phyloP scores from a whole-genome alignment of 1,284 basidiomycete species.

The Stereum hirsutum region DNA sequence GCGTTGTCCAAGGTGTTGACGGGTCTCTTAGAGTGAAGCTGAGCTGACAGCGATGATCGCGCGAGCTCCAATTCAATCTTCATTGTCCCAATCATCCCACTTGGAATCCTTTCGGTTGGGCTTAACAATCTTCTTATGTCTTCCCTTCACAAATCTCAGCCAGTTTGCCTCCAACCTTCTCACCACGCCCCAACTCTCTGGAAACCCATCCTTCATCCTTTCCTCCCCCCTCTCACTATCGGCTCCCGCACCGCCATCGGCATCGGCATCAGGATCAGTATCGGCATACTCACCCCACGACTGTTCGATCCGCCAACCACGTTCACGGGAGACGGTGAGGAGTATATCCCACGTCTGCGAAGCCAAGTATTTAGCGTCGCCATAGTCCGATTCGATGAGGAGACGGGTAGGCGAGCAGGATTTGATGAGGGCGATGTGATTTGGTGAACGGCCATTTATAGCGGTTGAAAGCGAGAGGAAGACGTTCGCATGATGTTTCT shows the following conservation, averaged over 20 bases:
- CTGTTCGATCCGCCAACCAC: slow-evolving; percentile 58
- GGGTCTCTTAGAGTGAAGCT: no score
- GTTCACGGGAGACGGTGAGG: slow-evolving; percentile 47
- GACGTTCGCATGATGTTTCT: slow-evolving; percentile 61
- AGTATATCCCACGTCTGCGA: slow-evolving; percentile 65
- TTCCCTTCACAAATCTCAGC: slow-evolving; percentile 42
- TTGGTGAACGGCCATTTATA: slow-evolving; percentile 62
- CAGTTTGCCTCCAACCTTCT: slow-evolving; percentile 59
- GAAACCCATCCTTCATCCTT: slow-evolving; percentile 6
- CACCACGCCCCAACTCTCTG: slow-evolving; percentile 49
- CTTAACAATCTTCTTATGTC: slow-evolving; percentile 21
- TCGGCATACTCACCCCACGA: slow-evolving; percentile 32
- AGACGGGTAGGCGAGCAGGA: slow-evolving; percentile 52
- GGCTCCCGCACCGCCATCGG: slow-evolving; percentile 20
- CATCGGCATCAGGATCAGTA: slow-evolving; percentile 11
- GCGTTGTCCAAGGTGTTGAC: no score
- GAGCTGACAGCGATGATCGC: no score
- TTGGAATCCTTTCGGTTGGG: slow-evolving; percentile 10
- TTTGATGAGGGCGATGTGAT: slow-evolving; percentile 48
- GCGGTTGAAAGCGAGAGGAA: slow-evolving; percentile 74
- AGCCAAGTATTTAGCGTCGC: slow-evolving; percentile 42
- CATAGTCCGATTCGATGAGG: slow-evolving; percentile 72
- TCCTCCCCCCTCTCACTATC: no score
- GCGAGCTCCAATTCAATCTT: no score
- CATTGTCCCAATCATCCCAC: slow-evolving; percentile 10